Base-by-base conservation (phyloP, 768 basidiomycete genomes). In the Pleurotus giganteus region DNA sequence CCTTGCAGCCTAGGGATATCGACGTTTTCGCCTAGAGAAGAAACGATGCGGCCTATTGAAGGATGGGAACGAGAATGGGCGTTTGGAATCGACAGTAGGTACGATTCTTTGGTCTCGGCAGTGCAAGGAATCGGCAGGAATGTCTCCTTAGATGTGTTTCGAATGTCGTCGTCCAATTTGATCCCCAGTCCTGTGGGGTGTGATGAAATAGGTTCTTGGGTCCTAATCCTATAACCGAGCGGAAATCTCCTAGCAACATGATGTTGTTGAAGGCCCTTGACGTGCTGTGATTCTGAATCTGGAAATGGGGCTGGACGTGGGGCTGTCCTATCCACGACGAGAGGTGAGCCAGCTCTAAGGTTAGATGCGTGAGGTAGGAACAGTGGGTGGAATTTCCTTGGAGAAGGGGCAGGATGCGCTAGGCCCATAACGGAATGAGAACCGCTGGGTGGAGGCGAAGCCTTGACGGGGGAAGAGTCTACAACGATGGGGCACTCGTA, bases 211-310 rank as follows among this genome's bases (percentile, higher is more conserved):
- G n/a, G 24, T 47, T 47, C 28, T 27, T 47, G 21, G 26, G 46
- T 26, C n/a, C 11, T 3, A 29, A 7, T 31, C n/a, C 28, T 21
- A 47, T 21, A 17, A 45, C 44, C 19, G 24, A 45, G 17, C 11
- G 21, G 12, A 45, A 23, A 24, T 7, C 26, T 45, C 2, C 9
- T 13, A 24, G 34, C 19, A 23, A 24, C 19, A 19, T 36, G 19
- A 24, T 15, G 4, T 34, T 67, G 76, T 62, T 87, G 85, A 15
- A 71, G 65, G 31, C 85, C 86, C 59, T 78, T 82, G 58, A 86
- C 75, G 68, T 89, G 88, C 62, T 87, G 86, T 13, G 70, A 72
- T 21, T 71, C 68, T 43, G 61, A 61, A 59, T 71, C 69, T 27
- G 88, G 88, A 61, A 77, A 80, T 19, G 81, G 80, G 0, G 70